Percentiles rank a stretch among this genome's conserved stretches.
Conservation (phyloP, 208 protist species). For the Angomonas ambiguus region DNA sequence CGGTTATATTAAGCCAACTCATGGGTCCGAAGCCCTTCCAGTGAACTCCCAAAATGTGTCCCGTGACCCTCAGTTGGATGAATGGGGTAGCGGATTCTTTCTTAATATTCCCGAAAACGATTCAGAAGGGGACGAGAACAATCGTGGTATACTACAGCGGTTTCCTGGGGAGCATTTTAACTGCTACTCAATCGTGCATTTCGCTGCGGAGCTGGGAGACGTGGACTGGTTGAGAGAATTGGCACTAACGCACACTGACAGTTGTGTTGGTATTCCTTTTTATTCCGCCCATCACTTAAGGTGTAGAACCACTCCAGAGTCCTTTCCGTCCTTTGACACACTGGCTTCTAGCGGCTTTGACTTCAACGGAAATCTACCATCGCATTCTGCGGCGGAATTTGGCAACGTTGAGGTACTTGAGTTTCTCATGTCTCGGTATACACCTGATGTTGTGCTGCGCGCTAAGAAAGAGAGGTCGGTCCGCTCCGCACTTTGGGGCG, state of each 20-base stretch:
- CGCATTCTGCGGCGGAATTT: not conserved
- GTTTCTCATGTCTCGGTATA: slow-evolving; percentile 13
- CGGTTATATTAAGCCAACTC: not conserved
- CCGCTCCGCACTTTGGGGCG: slow-evolving; percentile 6
- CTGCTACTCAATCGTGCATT: slow-evolving; percentile 40
- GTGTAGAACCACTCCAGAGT: not conserved
- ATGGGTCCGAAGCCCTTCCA: not conserved
- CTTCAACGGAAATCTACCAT: slow-evolving; percentile 3
- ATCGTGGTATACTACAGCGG: not conserved
- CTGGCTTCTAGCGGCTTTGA: not conserved
- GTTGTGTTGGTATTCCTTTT: not conserved
- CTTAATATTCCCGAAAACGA: not conserved
- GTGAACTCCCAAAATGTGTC: no score
- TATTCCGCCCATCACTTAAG: not conserved
- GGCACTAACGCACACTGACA: not conserved
- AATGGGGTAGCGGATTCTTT: no score
- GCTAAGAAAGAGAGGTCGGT: slow-evolving; percentile 17
- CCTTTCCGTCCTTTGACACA: not conserved
- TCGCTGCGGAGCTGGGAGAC: slow-evolving; percentile 46
- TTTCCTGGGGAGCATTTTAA: slow-evolving; percentile 5
- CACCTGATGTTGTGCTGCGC: slow-evolving; percentile 21
- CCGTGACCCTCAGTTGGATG: no score
- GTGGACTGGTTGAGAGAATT: slow-evolving; percentile 14
- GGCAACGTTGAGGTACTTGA: not conserved
- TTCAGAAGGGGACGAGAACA: not conserved